Percentiles rank a stretch among this genome's conserved stretches.
phyloP scores from a whole-genome alignment of 805 yeast species.

The Lachancea waltii region DNA sequence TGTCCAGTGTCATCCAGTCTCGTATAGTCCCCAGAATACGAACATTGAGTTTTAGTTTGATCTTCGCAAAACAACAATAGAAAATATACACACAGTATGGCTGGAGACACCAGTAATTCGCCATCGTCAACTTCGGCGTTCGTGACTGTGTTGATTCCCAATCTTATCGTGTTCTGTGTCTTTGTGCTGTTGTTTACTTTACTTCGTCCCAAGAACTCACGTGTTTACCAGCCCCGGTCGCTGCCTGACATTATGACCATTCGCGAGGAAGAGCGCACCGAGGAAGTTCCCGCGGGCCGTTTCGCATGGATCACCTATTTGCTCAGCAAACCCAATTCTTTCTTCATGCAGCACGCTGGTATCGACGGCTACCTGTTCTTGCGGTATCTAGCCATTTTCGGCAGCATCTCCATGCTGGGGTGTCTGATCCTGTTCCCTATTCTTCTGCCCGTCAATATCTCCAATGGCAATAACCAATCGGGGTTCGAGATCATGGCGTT shows the following conservation, averaged over 20 bases:
- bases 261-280: conserved; percentile 48
- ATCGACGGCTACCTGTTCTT: conserved; percentile 72
- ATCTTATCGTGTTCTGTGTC: conserved; percentile 51
- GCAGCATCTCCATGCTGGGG: conserved; percentile 45
- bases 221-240: conserved; percentile 80
- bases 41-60: no score
- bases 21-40: no score
- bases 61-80: no score
- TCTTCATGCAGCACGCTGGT: conserved; percentile 61
- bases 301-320: conserved; percentile 51
- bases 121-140: conserved; percentile 68
- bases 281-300: conserved; percentile 57
- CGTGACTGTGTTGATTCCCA: conserved; percentile 62
- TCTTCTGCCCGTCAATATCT: conserved; percentile 66
- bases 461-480: conserved; percentile 47
- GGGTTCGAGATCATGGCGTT: conserved; percentile 65
- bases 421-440: conserved; percentile 59
- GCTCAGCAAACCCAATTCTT: conserved; percentile 50
- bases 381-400: conserved; percentile 54
- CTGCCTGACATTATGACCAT: conserved; percentile 33
- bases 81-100: no score
- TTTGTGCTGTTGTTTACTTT: conserved; percentile 55
- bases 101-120: no score
- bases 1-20: no score
- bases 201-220: conserved; percentile 55